Percentiles rank a stretch among this genome's conserved stretches.
Evolutionary conservation across 441 rosid species (phyloP).

Genomic region (Gossypium schwendimanii): DNA sequence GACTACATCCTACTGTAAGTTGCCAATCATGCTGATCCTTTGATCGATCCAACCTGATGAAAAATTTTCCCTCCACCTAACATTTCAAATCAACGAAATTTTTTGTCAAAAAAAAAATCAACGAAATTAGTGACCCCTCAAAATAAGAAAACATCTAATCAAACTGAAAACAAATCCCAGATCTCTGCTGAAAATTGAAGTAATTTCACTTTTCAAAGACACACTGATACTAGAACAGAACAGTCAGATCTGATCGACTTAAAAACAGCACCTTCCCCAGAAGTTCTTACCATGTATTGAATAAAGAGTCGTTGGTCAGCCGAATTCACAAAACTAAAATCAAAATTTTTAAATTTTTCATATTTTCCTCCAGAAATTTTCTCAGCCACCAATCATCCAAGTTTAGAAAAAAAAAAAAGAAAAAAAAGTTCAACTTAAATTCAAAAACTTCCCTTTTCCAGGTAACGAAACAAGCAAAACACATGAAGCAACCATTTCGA

Average conservation of each 20-base stretch:
- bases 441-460: neutral
- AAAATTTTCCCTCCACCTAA: conserved; percentile 72
- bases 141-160: neutral
- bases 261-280: neutral
- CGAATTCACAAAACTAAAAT: neutral
- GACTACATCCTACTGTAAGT: conserved; percentile 72
- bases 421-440: neutral
- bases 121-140: conserved; percentile 7
- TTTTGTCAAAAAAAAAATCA: conserved; percentile 12
- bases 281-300: neutral
- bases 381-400: conserved; percentile 1
- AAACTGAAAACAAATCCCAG: neutral
- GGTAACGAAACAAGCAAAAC: neutral
- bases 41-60: conserved; percentile 47
- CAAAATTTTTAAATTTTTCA: neutral
- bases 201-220: neutral
- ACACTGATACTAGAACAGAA: neutral
- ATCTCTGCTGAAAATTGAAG: neutral
- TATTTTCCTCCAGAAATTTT: neutral
- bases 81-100: conserved; percentile 17
- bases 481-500: neutral
- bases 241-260: neutral
- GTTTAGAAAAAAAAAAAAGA: neutral
- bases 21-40: conserved; percentile 42
- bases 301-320: neutral